Conservation (phyloP, 2,329 filamentous ascomycete species). For the Aspergillus ochraceus region DNA sequence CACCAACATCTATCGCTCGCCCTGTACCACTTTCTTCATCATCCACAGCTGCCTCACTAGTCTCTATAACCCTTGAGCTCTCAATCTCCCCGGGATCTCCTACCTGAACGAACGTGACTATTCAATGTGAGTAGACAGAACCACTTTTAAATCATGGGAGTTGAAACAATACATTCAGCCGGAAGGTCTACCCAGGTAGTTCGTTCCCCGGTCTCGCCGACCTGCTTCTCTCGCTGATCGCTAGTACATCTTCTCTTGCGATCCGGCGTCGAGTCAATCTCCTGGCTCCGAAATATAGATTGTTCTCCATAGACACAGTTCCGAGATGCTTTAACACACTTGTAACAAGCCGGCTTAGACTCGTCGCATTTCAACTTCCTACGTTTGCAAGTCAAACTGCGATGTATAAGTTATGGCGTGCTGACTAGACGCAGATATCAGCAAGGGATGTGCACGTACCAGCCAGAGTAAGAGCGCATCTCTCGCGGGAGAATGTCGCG, state of each 20-base stretch:
- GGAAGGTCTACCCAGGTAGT: background rate
- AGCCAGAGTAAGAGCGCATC: background rate
- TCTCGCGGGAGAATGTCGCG: background rate
- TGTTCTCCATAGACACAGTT: background rate
- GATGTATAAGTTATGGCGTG: background rate
- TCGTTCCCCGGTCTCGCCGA: background rate
- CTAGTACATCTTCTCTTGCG: background rate
- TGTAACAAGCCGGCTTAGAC: background rate
- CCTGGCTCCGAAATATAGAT: background rate
- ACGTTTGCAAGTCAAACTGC: background rate
- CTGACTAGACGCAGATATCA: background rate
- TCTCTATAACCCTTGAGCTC: background rate
- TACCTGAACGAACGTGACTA: background rate
- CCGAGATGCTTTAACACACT: background rate
- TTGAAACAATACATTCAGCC: background rate
- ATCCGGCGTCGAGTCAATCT: background rate
- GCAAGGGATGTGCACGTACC: background rate
- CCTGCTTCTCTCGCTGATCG: background rate
- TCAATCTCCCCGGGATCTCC: background rate
- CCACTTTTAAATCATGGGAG: no score
- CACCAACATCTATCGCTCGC: background rate
- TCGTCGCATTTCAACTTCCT: constrained; percentile 3
- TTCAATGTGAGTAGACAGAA: background rate
- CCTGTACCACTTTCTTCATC: background rate
- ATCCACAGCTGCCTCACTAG: background rate